A percentile compares a stretch with the other conserved stretches of the same genome.
These are phyloP conservation scores for Phytophthora palmivora DNA, from an alignment of 352 stramenopile genomes.

Conservation along the genomic window DNA sequence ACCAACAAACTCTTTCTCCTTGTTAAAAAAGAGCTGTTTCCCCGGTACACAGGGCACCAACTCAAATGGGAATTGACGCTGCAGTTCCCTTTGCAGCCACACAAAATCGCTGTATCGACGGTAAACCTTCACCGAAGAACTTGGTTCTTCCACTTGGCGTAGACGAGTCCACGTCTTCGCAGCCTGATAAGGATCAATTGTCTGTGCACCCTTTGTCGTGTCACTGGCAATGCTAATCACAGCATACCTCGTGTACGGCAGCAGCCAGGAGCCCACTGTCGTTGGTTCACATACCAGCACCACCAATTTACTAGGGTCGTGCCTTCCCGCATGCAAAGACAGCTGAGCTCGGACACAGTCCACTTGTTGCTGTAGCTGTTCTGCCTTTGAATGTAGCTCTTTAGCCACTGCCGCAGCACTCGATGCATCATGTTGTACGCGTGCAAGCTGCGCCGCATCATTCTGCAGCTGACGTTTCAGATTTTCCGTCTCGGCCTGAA, in stretches of 20 bases:
- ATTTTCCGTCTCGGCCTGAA: constrained; percentile 78
- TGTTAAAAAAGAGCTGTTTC: constrained; percentile 88
- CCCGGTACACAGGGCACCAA: constrained; percentile 77
- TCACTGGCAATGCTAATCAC: constrained; percentile 82
- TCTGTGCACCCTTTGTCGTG: constrained; percentile 37
- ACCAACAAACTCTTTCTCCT: constrained; percentile 86
- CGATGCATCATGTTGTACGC: constrained; percentile 74
- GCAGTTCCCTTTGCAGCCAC: constrained; percentile 77
- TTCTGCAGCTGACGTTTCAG: constrained; percentile 79
- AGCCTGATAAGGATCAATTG: constrained; percentile 72
- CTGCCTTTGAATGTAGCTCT: constrained; percentile 73
- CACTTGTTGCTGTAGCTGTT: constrained; percentile 79
- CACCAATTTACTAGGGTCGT: constrained; percentile 83
- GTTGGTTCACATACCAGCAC: constrained; percentile 84
- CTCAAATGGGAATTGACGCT: constrained; percentile 74
- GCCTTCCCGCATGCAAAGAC: constrained; percentile 73
- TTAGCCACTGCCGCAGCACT: constrained; percentile 70
- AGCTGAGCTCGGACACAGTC: constrained; percentile 80
- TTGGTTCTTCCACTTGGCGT: constrained; percentile 73
- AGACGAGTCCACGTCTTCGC: constrained; percentile 83
- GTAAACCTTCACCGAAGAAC: constrained; percentile 85
- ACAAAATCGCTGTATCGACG: constrained; percentile 89
- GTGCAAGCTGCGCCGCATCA: constrained; percentile 73
- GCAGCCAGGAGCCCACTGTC: constrained; percentile 82
- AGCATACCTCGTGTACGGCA: constrained; percentile 86